phyloP scores from a whole-genome alignment of 345 rosid species.

The Citrus unshiu region DNA sequence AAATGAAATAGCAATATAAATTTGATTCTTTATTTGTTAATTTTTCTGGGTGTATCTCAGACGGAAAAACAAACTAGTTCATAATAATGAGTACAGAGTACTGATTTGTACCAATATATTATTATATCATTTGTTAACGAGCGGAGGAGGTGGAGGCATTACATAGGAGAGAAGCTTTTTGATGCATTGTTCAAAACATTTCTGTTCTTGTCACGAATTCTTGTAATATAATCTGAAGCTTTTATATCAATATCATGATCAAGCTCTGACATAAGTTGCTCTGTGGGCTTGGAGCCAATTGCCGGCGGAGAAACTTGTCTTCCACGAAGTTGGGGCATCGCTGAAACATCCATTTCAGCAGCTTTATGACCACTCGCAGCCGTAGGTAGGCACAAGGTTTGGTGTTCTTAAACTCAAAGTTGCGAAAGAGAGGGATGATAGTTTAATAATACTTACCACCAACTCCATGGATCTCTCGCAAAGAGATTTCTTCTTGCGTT shows the following conservation, averaged over 20 bases:
- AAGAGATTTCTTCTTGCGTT: conserved; percentile 9
- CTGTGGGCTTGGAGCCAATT: not conserved
- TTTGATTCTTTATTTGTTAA: no score
- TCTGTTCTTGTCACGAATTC: not conserved
- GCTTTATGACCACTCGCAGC: not conserved
- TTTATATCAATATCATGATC: conserved; percentile 14
- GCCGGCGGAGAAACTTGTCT: not conserved
- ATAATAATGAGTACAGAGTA: no score
- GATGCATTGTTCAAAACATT: not conserved
- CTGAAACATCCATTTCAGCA: not conserved
- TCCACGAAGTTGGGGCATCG: not conserved
- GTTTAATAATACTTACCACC: conserved; percentile 16
- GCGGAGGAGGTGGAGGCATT: not conserved
- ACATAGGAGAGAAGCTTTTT: not conserved
- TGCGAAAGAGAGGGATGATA: conserved; percentile 21
- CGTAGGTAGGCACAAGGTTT: not conserved
- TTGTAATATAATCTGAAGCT: conserved; percentile 14
- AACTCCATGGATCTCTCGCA: conserved; percentile 26
- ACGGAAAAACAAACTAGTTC: no score
- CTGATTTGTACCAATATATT: no score
- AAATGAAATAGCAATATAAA: no score
- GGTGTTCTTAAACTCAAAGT: conserved; percentile 1
- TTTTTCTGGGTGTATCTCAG: no score
- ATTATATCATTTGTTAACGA: not conserved
- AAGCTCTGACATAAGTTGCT: not conserved